Evolutionary conservation across 208 protist genomes (phyloP), one percentile per base, ranked within the genome.

Genomic region (Leishmania braziliensis): DNA sequence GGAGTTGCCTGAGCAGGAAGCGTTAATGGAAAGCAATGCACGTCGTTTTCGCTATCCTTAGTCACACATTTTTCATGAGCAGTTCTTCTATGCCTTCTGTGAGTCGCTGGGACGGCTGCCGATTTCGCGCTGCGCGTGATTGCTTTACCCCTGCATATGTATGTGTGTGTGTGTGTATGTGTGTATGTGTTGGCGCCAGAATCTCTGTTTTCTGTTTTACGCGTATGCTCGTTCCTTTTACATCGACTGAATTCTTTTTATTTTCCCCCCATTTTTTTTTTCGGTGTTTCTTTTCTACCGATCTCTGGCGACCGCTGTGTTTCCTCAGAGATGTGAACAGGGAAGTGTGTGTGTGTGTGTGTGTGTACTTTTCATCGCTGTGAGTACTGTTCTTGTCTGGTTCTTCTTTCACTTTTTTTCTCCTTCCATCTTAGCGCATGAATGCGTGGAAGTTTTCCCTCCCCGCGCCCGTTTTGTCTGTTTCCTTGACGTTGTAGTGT

Each of bases 401-500:
- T 46, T 46, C 43, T 43, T 43, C 39, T 46, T 46, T 46, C 36
- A 65, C 33, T 50, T 78, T 83, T 76, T 70, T 78, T 62, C 79
- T 84, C 68, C 53, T 84, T 76, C n/a, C 69, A 23, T 36, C 54
- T 63, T n/a, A 63, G 16, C 23, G 23, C 58, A n/a, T 63, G 16
- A n/a, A 18, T 63, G 58, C 58, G 23, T 9, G 16, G 23, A n/a
- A 63, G 16, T 63, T 63, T 63, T 63, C 26, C 26, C 58, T 63
- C 26, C 58, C 58, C 26, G 26, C 26, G 26, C 16, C 16, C 26
- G 58, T 63, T 18, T n/a, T 29, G 23, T 63, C 16, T 63, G 16
- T 63, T 18, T n/a, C 5, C 16, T 63, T 63, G 3, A 63, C 43
- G 18, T 18, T 70, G 23, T 75, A 9, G 20, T 23, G 10, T 82